Base-by-base conservation (phyloP, 192 early-diverging fungal genomes). In the Radiomyces spectabilis region DNA sequence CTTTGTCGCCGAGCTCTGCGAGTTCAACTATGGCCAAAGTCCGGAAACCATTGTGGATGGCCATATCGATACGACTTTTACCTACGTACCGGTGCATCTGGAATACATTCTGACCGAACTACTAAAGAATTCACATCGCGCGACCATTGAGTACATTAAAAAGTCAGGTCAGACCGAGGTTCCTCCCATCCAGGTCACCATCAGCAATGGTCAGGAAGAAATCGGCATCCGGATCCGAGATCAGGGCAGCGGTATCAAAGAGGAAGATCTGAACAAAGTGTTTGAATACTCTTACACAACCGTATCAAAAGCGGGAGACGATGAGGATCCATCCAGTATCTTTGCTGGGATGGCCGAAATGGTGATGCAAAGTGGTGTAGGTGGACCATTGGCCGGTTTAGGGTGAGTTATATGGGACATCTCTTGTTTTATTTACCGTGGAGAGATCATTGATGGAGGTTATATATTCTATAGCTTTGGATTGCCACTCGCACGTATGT, bases 261-360 rank as follows among this genome's bases (percentile, higher is more conserved):
- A 77, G 16, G 68, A 85, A 51, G 86, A 93, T 57, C 64, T 91
- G 61, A 71, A 71, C 26, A 77, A 81, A 16, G 78, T 94, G 2
- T 98, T 93, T 75, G 92, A 98, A 51, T 98, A 95, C 68, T 89
- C 85, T 3, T 95, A 85, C 71, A 93, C 95, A 9, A 94, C 93
- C 3, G 88, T 94, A 16, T 75, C 83, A 42, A 78, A 80, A 29
- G 71, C 72, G 26, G 77, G 80, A 40, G 83, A 86, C 9, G 53
- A 66, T 30, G 76, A 54, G 9, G 54, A 57, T 18, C 56, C 50
- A 25, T 51, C 52, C 22, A 75, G 73, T 39, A 83, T 91, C 38
- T 87, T 97, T 63, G 77, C 80, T 25, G 72, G 81, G 38, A 89
- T 93, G 26, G 71, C 81, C 13, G 78, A 86, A 24, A 68, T 93